phyloP scores from a whole-genome alignment of 106 monocot species.

The Dactylorhiza incarnata region DNA sequence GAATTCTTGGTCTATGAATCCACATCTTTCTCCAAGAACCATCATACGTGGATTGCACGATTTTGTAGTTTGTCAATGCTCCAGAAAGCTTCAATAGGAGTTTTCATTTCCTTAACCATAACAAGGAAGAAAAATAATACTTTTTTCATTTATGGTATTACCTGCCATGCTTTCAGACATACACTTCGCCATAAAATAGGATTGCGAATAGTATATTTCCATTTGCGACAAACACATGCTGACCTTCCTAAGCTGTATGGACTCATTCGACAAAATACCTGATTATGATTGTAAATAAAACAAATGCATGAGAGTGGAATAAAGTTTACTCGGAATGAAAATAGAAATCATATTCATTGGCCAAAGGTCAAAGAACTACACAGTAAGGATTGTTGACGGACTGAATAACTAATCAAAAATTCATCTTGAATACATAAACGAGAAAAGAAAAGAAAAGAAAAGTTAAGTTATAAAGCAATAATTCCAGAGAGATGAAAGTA shows the following conservation, averaged over 20 bases:
- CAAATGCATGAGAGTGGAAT: neutral
- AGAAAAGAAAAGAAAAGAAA: neutral
- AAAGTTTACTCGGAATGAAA: neutral
- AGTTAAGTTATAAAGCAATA: neutral
- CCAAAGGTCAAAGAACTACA: neutral
- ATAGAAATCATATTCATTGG: neutral
- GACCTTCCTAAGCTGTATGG: conserved; percentile 79
- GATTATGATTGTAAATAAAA: neutral
- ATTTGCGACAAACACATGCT: conserved; percentile 92
- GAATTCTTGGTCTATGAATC: conserved; percentile 75
- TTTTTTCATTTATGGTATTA: conserved; percentile 12
- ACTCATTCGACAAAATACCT: conserved; percentile 79
- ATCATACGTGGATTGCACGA: conserved; percentile 56
- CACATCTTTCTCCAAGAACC: conserved; percentile 99
- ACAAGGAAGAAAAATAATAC: conserved; percentile 3
- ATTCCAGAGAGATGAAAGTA: no score
- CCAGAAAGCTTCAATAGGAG: conserved; percentile 55
- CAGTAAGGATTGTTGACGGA: neutral
- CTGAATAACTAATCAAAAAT: neutral
- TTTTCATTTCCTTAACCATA: conserved; percentile 2
- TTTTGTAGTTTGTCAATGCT: conserved; percentile 46
- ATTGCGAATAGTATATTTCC: conserved; percentile 82
- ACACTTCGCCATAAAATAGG: conserved; percentile 82
- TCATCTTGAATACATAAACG: neutral
- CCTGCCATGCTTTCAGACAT: conserved; percentile 95